A percentile compares a stretch with the other conserved stretches of the same genome.
These are phyloP conservation scores for Plantago major DNA, from an alignment of 257 asterid species.

Conservation along the genomic window DNA sequence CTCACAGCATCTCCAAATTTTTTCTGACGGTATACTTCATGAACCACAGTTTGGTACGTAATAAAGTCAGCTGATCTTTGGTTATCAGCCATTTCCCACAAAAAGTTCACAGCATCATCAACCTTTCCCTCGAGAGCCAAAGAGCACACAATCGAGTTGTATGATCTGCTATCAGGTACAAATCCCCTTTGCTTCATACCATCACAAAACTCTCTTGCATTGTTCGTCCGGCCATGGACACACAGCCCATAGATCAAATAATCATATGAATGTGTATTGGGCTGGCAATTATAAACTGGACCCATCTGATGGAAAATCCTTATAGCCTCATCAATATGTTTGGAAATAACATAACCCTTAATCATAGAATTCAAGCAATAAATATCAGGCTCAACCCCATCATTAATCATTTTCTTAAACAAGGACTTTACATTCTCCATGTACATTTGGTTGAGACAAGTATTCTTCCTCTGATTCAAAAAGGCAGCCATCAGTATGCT, in stretches of 20 bases:
- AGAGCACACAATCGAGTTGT: slow-evolving; percentile 78
- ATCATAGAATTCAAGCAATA: slow-evolving; percentile 79
- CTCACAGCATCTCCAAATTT: slow-evolving; percentile 43
- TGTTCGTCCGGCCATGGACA: slow-evolving; percentile 75
- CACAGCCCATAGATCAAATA: slow-evolving; percentile 87
- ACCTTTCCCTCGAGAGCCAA: slow-evolving; percentile 77
- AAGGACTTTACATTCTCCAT: slow-evolving; percentile 70
- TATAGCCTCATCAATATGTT: slow-evolving; percentile 89
- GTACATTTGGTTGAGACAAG: slow-evolving; percentile 70
- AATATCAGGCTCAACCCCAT: slow-evolving; percentile 83
- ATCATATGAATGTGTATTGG: slow-evolving; percentile 71
- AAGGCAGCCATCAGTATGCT: slow-evolving; percentile 67
- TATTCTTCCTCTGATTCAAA: slow-evolving; percentile 65
- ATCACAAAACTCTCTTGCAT: slow-evolving; percentile 68
- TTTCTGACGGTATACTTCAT: slow-evolving; percentile 58
- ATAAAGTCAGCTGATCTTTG: slow-evolving; percentile 57
- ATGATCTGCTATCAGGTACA: slow-evolving; percentile 72
- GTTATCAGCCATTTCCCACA: slow-evolving; percentile 73
- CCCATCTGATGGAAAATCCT: slow-evolving; percentile 91
- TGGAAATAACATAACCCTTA: slow-evolving; percentile 87
- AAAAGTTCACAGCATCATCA: slow-evolving; percentile 69
- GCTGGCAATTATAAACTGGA: slow-evolving; percentile 57
- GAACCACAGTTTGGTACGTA: slow-evolving; percentile 67
- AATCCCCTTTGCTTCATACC: slow-evolving; percentile 72
- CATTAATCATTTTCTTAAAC: slow-evolving; percentile 82